Percentiles rank a stretch among this genome's conserved stretches.
These are phyloP conservation scores for Pythium vanterpoolii DNA, from an alignment of 352 stramenopile genomes.

Conservation along the genomic window DNA sequence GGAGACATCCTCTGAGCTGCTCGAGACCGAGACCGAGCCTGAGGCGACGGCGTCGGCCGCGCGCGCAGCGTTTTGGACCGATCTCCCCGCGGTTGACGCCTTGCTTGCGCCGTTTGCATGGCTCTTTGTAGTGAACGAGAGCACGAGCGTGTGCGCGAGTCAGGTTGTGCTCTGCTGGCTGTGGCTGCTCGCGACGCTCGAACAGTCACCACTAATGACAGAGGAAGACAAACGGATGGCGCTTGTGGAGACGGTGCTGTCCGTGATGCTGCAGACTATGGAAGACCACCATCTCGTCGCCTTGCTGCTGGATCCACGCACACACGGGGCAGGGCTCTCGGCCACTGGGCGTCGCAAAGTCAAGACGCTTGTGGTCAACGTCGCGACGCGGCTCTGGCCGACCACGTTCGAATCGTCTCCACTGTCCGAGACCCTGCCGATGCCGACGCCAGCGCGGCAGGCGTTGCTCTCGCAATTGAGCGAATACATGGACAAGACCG, in stretches of 20 bases:
- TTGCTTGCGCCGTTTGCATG: conserved; percentile 43
- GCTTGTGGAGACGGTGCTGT: neutral
- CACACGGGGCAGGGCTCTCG: conserved; percentile 36
- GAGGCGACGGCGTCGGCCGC: conserved; percentile 2
- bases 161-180: conserved; percentile 48
- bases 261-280: conserved; percentile 13
- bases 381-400: conserved; percentile 25
- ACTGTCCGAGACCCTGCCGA: neutral
- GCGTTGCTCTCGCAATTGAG: conserved; percentile 36
- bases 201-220: conserved; percentile 7
- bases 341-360: conserved; percentile 37
- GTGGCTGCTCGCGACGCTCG: conserved; percentile 33
- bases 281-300: conserved; percentile 41
- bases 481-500: conserved; percentile 35
- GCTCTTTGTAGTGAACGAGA: conserved; percentile 39
- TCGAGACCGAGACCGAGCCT: neutral
- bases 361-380: conserved; percentile 42
- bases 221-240: conserved; percentile 9
- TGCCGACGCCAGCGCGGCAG: conserved; percentile 4
- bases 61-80: conserved; percentile 31
- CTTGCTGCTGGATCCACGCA: conserved; percentile 45
- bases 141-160: conserved; percentile 29
- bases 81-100: conserved; percentile 29
- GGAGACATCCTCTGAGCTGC: neutral
- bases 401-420: neutral